Evolutionary conservation across 345 rosid genomes (phyloP), one percentile per base, ranked within the genome.

Genomic region (Erucastrum elatum): DNA sequence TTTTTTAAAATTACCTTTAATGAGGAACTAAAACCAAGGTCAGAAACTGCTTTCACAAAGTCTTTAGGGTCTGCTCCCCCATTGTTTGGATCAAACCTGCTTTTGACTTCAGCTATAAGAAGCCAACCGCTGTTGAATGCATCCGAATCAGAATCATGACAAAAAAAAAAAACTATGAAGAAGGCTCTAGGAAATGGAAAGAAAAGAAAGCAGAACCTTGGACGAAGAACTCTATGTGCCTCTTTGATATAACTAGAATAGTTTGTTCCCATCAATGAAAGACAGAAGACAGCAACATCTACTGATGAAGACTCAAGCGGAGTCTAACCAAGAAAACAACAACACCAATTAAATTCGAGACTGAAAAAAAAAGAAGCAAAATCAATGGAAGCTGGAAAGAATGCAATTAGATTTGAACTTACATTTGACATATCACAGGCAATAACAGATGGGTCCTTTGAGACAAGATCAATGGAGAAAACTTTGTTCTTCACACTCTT

Each of bases 381-480:
- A 69, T 39, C 37, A 37, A 21, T 66, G 66, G 6, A 15, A 58
- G 13, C 21, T 75, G 0, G 5, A 61, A 49, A 17, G 46, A 60
- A 37, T 15, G 46, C 2, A 46, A 15, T 51, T 35, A 12, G 31
- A 64, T 26, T 41, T 44, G 8, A 13, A 71, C 85, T 6, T 89
- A 93, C 99, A 55, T 89, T 88, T 49, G 98, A 86, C 97, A 95
- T 93, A 79, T 95, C 99, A 65, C 99, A 90, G 27, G 97, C 93
- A 79, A 87, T 83, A 31, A 93, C 97, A 60, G 90, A 85, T 8
- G 98, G 97, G 81, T 90, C 87, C 13, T 80, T 89, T 29, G 99
- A 81, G 37, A 95, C 88, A 34, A 95, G 98, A 87, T 95, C 98
- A 53, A 93, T 84, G n/a, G 99, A 95, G 86, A 81, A 83, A 72